Conservation (phyloP, 2,329 filamentous ascomycete species). For the Huntiella abstrusa region DNA sequence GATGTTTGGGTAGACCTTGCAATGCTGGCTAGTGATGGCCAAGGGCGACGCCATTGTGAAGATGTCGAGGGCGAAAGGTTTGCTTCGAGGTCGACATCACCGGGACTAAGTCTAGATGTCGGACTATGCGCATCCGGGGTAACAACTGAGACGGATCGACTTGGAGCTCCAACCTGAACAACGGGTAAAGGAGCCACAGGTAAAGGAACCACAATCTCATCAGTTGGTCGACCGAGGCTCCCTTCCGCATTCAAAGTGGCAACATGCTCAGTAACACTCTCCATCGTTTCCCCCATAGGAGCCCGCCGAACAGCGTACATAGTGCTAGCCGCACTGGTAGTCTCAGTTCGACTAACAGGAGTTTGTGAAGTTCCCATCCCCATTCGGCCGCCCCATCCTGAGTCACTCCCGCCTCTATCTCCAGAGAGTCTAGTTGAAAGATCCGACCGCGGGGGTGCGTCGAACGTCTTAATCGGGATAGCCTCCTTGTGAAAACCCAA, state of each 20-base stretch:
- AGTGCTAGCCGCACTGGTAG: constrained; percentile 43
- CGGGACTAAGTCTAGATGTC: too few relatives aligned
- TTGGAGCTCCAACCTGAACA: too few relatives aligned
- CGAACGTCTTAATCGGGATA: constrained; percentile 14
- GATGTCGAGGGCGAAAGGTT: background rate
- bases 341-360: constrained; percentile 42
- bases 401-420: constrained; percentile 12
- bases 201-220: background rate
- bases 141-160: too few relatives aligned
- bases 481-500: constrained; percentile 5
- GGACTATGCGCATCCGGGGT: too few relatives aligned
- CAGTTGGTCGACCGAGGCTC: background rate
- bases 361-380: constrained; percentile 34
- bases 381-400: constrained; percentile 37
- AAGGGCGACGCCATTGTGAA: constrained; percentile 3
- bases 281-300: constrained; percentile 26
- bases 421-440: constrained; percentile 21
- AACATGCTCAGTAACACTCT: constrained; percentile 7
- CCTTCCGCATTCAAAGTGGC: background rate
- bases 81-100: constrained; percentile 9
- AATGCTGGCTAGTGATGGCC: constrained; percentile 18
- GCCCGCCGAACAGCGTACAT: constrained; percentile 44
- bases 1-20: constrained; percentile 11
- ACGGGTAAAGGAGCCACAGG: background rate
- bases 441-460: constrained; percentile 18